Base-by-base conservation (phyloP, 352 stramenopile genomes). In the Thraustochytrium sp. region DNA sequence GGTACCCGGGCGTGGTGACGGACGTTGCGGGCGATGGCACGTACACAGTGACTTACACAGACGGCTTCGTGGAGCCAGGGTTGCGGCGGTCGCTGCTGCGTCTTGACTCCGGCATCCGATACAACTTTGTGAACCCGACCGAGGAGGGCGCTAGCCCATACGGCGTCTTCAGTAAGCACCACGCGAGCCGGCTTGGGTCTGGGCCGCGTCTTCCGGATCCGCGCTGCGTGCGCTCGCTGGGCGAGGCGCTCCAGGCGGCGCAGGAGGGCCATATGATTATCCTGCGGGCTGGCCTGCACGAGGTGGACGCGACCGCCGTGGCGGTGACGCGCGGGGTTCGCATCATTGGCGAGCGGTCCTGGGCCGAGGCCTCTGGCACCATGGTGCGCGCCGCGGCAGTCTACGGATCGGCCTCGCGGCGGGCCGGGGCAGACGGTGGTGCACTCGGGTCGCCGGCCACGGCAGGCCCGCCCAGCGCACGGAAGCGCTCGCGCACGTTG, bases 261-360 rank as follows among this genome's bases (percentile, higher is more conserved):
- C 49, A 89, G 38, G 86, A 90, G 36, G 93, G 93, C 55, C 91
- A 96, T 46, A 93, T 90, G 26, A 92, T 97, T 54, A 87, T 84
- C 87, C 84, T 78, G 56, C 42, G 53, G 23, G 51, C 59, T 13
- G 80, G 80, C 0, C 21, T 61, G 40, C 80, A 85, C 75, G 3
- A 29, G 8, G 72, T 73, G 13, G 36, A 54, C n/a, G 46, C 26
- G 13, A 9, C 9, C 46, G 18, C 49, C 1, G 16, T 82, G 16
- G 4, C 18, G 23, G 11, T 85, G 23, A 16, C 74, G 11, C 18
- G 74, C 11, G 5, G 16, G 5, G 59, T 85, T 21, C 59, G 59
- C 1, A 82, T 85, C n/a, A 18, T 85, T 0, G 77, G 54, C 18
- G 77, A 85, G 64, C 36, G 38, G 34, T 36, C 76, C 8, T 51